phyloP scores from a whole-genome alignment of 345 rosid genomes.

The Brassica incana region DNA sequence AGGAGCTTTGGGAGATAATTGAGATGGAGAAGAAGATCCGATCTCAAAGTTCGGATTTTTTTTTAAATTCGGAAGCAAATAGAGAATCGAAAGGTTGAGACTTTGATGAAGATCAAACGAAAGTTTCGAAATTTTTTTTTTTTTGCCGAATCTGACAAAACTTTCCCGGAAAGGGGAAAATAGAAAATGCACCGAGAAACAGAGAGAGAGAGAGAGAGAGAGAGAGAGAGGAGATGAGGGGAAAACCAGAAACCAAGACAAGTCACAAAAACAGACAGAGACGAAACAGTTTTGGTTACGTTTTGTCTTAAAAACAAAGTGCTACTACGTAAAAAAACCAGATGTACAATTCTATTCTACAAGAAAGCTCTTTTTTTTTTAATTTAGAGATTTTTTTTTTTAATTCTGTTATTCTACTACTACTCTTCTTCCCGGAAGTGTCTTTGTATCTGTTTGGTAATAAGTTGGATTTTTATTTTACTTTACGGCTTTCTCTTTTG shows the following conservation, averaged over 20 bases:
- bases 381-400: neutral
- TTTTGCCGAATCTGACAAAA: conserved; percentile 31
- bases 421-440: conserved; percentile 11
- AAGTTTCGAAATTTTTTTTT: neutral
- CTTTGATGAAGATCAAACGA: conserved; percentile 9
- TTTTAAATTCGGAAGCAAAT: neutral
- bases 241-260: conserved; percentile 6
- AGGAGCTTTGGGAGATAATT: neutral
- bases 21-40: neutral
- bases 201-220: neutral
- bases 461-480: conserved; percentile 19
- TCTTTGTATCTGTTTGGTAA: conserved; percentile 30
- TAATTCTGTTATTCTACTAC: neutral
- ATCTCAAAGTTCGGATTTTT: neutral
- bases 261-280: conserved; percentile 26
- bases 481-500: conserved; percentile 39
- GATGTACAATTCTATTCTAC: conserved; percentile 28
- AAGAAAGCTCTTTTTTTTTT: conserved; percentile 13
- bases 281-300: conserved; percentile 36
- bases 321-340: conserved; percentile 22
- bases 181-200: conserved; percentile 18
- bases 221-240: neutral
- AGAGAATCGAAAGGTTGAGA: conserved; percentile 16
- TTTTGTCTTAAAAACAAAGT: conserved; percentile 32
- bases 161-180: conserved; percentile 35